phyloP scores from a whole-genome alignment of 495 filamentous ascomycete species.

The Daldinia bambusicola region DNA sequence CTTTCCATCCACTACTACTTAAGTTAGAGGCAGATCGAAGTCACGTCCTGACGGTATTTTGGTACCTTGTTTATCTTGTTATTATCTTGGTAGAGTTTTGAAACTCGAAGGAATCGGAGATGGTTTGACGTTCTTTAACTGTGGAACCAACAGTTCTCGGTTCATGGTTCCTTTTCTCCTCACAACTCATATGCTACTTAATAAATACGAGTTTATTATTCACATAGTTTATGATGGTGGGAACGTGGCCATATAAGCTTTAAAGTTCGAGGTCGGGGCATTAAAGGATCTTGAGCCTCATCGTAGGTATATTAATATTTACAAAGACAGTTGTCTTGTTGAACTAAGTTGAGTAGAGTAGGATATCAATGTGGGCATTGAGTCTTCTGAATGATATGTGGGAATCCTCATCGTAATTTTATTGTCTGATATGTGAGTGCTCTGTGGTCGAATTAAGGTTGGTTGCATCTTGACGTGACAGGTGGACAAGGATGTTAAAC shows the following conservation, averaged over 20 bases:
- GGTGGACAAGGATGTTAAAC: background rate
- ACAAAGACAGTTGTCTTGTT: too few relatives aligned
- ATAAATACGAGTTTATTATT: too few relatives aligned
- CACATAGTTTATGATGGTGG: too few relatives aligned
- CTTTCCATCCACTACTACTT: background rate
- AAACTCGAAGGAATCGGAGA: slow-evolving; percentile 30
- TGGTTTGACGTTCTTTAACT: slow-evolving; percentile 24
- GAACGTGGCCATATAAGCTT: too few relatives aligned
- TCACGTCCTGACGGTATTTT: too few relatives aligned
- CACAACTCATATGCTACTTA: too few relatives aligned
- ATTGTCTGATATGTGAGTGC: background rate
- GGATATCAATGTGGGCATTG: too few relatives aligned
- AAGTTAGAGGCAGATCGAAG: slow-evolving; percentile 6
- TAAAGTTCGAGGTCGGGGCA: background rate
- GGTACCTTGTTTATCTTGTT: too few relatives aligned
- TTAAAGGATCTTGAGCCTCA: background rate
- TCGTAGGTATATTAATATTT: too few relatives aligned
- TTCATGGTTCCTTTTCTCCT: slow-evolving; percentile 9
- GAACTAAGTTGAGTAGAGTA: too few relatives aligned
- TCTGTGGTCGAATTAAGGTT: slow-evolving; percentile 2
- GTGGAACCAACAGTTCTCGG: background rate
- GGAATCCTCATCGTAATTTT: background rate
- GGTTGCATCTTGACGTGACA: background rate
- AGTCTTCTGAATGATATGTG: background rate
- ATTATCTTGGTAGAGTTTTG: too few relatives aligned